Percentiles rank a stretch among this genome's conserved stretches.
Conservation (phyloP, 139 green algal genomes). For the Asterochloris sp. region DNA sequence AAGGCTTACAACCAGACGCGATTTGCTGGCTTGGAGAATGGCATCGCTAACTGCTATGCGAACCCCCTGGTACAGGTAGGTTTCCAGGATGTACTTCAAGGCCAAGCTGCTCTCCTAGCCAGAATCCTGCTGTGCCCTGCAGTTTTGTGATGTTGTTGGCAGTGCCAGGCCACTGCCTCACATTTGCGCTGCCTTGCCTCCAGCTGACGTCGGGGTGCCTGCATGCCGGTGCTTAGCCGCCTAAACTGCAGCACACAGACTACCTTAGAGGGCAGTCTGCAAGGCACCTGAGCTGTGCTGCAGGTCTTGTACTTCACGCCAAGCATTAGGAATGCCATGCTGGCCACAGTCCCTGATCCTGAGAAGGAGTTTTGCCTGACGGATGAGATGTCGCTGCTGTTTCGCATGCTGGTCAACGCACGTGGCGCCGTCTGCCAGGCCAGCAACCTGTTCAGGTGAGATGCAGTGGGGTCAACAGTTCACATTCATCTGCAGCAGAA, state of each 20-base stretch:
- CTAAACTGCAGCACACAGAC: too few species aligned
- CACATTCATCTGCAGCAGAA: too few species aligned
- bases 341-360: slow-evolving; percentile 64
- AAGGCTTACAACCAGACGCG: slow-evolving; percentile 80
- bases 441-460: slow-evolving; percentile 17
- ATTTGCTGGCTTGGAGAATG: slow-evolving; percentile 93
- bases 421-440: slow-evolving; percentile 68
- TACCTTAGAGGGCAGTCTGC: too few species aligned
- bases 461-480: too few species aligned
- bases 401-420: slow-evolving; percentile 77
- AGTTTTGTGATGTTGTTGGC: too few species aligned
- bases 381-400: slow-evolving; percentile 84
- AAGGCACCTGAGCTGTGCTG: too few species aligned
- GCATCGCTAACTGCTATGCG: slow-evolving; percentile 89
- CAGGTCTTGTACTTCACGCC: slow-evolving; percentile 89
- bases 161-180: not conserved
- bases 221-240: too few species aligned
- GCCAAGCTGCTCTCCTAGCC: too few species aligned
- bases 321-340: slow-evolving; percentile 49
- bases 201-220: too few species aligned
- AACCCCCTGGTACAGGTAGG: slow-evolving; percentile 88
- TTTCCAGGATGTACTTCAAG: too few species aligned
- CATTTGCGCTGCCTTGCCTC: not conserved
- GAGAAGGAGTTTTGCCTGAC: slow-evolving; percentile 84
- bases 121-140: too few species aligned